Evolutionary conservation across 768 basidiomycete genomes (phyloP).

Genomic region (Mycena epipterygia): DNA sequence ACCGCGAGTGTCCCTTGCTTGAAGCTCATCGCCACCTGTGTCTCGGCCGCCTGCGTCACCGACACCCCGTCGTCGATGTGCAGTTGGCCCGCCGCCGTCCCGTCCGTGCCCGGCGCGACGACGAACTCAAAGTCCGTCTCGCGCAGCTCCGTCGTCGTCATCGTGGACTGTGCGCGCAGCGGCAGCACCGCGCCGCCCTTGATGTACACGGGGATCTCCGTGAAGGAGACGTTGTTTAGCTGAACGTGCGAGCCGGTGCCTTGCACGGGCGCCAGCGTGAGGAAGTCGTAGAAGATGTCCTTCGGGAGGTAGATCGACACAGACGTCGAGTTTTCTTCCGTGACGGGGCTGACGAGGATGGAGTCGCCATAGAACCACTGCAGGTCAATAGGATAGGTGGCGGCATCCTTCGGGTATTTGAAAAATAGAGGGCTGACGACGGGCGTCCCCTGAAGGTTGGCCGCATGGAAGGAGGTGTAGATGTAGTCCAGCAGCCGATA

Average conservation of each 20-base stretch:
- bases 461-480: constrained; percentile 78
- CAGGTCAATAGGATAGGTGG: constrained; percentile 71
- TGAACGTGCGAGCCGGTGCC: constrained; percentile 62
- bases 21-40: constrained; percentile 51
- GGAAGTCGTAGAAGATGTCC: constrained; percentile 77
- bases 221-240: constrained; percentile 63
- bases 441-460: constrained; percentile 70
- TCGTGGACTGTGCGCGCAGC: constrained; percentile 64
- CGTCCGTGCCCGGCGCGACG: constrained; percentile 69
- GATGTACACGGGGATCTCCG: constrained; percentile 74
- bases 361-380: constrained; percentile 81
- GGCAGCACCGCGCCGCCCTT: constrained; percentile 72
- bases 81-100: constrained; percentile 64
- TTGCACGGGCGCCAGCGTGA: constrained; percentile 60
- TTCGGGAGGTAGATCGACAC: constrained; percentile 74
- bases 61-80: constrained; percentile 79
- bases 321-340: constrained; percentile 68
- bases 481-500: constrained; percentile 81
- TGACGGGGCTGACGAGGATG: constrained; percentile 78
- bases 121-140: constrained; percentile 71
- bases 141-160: constrained; percentile 72
- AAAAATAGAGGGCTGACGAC: constrained; percentile 76
- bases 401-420: constrained; percentile 73
- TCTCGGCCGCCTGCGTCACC: constrained; percentile 48
- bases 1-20: constrained; percentile 48